These are phyloP conservation scores for Cenchrus fungigraminus DNA, from an alignment of 176 grass and related monocot species.

Conservation along the genomic window DNA sequence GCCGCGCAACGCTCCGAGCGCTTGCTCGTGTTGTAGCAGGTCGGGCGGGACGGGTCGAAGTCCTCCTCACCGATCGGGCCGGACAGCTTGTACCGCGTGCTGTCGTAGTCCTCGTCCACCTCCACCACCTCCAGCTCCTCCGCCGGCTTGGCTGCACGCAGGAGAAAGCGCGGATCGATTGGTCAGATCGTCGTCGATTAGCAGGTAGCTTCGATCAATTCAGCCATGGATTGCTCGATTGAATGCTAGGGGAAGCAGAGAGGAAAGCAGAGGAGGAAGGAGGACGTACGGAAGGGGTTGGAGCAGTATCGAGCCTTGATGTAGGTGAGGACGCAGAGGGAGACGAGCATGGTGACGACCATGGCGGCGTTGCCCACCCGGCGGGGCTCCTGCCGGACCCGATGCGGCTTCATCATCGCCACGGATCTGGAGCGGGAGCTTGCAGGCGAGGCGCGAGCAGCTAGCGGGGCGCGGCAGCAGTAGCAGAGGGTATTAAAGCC, in stretches of 20 bases:
- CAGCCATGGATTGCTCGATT: too few species aligned
- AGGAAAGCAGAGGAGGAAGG: not conserved
- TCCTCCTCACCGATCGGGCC: slow-evolving; percentile 59
- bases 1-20: slow-evolving; percentile 62
- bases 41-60: slow-evolving; percentile 43
- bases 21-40: slow-evolving; percentile 56
- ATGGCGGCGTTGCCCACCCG: slow-evolving; percentile 60
- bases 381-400: slow-evolving; percentile 48
- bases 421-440: not conserved
- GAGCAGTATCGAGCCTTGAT: slow-evolving; percentile 71
- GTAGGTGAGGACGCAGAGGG: slow-evolving; percentile 68
- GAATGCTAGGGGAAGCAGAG: too few species aligned
- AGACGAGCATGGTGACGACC: slow-evolving; percentile 66
- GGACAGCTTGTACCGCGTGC: slow-evolving; percentile 38
- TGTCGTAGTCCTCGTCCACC: slow-evolving; percentile 65
- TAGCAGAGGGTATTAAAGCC: slow-evolving; percentile 33
- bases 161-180: too few species aligned
- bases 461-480: not conserved
- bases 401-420: slow-evolving; percentile 44
- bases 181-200: too few species aligned
- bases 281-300: slow-evolving; percentile 51
- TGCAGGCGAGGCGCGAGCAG: not conserved
- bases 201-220: too few species aligned
- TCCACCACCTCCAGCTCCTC: slow-evolving; percentile 43
- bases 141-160: slow-evolving; percentile 43